Conservation (phyloP, 2,329 filamentous ascomycete genomes). For the Claviceps maximensis region DNA sequence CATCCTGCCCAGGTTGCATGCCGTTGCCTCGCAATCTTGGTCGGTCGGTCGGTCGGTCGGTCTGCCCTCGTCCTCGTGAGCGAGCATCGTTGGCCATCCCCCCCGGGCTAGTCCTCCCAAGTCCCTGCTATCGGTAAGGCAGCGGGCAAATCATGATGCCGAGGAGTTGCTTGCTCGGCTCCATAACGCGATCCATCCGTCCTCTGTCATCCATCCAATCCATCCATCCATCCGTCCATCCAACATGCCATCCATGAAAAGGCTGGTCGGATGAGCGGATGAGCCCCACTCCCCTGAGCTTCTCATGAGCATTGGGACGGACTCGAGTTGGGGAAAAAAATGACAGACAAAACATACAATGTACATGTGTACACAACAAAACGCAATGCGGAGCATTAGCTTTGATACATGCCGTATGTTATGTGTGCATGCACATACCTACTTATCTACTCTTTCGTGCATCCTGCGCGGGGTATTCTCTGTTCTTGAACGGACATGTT, state of each 20-base stretch:
- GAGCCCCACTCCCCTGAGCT: background rate
- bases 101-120: background rate
- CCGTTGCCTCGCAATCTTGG: background rate
- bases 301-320: background rate
- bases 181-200: background rate
- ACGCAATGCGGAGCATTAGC: background rate
- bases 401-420: no score
- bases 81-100: background rate
- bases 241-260: background rate
- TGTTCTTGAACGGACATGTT: background rate
- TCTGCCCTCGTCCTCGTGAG: background rate
- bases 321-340: background rate
- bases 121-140: background rate
- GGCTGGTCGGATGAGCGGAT: slow-evolving; percentile 1
- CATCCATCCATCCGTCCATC: background rate
- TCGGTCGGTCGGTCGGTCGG: background rate
- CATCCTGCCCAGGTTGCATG: background rate
- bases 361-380: background rate
- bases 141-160: background rate
- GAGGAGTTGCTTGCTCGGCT: background rate
- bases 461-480: background rate
- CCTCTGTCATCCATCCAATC: background rate
- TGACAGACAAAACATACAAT: background rate
- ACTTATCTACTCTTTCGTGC: background rate
- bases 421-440: no score